Conservation (phyloP, 306 rosid genomes). For the Adenanthera pavonina region DNA sequence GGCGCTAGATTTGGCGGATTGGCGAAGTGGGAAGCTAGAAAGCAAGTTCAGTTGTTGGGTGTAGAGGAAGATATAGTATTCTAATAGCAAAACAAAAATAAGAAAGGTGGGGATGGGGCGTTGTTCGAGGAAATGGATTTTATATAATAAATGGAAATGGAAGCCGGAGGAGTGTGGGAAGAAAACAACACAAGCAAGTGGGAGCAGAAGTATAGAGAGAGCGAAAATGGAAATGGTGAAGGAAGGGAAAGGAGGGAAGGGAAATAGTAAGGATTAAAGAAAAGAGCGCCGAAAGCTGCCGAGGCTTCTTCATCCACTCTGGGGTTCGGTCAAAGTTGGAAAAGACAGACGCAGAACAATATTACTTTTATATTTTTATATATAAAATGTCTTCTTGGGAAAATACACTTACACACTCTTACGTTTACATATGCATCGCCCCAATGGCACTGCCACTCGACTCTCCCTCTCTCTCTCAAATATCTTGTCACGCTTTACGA, state of each 20-base stretch:
- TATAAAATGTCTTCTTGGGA: conserved; percentile 34
- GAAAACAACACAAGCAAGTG: conserved; percentile 1
- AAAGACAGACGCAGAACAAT: conserved; percentile 48
- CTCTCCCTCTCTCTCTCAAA: neutral
- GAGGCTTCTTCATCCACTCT: conserved; percentile 28
- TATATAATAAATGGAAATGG: conserved; percentile 22
- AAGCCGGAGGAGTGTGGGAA: conserved; percentile 12
- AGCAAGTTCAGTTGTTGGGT: conserved; percentile 42
- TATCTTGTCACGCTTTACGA: conserved; percentile 9
- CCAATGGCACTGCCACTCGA: neutral
- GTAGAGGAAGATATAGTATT: conserved; percentile 30
- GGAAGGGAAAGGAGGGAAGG: neutral
- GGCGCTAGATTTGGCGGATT: conserved; percentile 58
- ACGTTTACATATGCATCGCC: neutral
- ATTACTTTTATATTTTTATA: conserved; percentile 19
- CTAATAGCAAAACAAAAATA: neutral
- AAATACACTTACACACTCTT: conserved; percentile 15
- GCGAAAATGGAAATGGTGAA: neutral
- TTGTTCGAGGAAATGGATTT: conserved; percentile 37
- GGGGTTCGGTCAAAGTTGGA: conserved; percentile 55
- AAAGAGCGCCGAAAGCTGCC: conserved; percentile 84
- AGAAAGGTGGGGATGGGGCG: neutral
- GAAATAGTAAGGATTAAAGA: conserved; percentile 32
- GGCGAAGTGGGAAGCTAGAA: conserved; percentile 43
- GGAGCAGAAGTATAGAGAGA: neutral